Evolutionary conservation across 1,284 basidiomycete species (phyloP).

Genomic region (Cryptococcus hybrid): DNA sequence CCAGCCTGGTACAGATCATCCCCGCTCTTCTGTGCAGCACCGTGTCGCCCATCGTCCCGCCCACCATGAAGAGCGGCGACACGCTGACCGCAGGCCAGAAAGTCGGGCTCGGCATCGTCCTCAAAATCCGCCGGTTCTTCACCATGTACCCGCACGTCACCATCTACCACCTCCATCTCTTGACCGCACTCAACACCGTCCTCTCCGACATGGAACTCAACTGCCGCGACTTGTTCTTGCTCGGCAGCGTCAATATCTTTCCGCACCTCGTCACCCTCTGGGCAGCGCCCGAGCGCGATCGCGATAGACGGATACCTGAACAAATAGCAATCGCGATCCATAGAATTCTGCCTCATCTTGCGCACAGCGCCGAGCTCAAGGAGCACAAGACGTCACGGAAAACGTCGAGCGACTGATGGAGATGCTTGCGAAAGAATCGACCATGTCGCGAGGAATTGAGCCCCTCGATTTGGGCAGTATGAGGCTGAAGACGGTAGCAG

Average conservation of each 20-base stretch:
- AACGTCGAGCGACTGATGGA: constrained; percentile 55
- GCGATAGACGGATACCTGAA: constrained; percentile 64
- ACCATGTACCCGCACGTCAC: constrained; percentile 61
- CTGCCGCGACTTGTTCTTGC: constrained; percentile 57
- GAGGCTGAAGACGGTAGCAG: constrained; percentile 18
- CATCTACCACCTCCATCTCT: constrained; percentile 69
- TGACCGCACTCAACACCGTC: constrained; percentile 65
- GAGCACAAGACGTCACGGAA: constrained; percentile 46
- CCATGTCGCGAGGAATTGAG: constrained; percentile 59
- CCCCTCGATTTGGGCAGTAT: constrained; percentile 55
- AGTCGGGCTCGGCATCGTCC: constrained; percentile 59
- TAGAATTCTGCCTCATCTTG: constrained; percentile 68
- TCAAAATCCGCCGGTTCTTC: constrained; percentile 66
- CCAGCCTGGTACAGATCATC: constrained; percentile 55
- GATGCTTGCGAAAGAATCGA: constrained; percentile 61
- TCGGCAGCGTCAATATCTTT: constrained; percentile 64
- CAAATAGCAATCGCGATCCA: constrained; percentile 62
- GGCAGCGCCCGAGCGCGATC: constrained; percentile 56
- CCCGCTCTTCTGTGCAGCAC: constrained; percentile 62
- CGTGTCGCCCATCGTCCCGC: constrained; percentile 33
- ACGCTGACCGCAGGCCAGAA: constrained; percentile 16
- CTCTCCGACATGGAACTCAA: constrained; percentile 74
- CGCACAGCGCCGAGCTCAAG: constrained; percentile 34
- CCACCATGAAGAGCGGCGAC: constrained; percentile 5
- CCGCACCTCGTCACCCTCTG: constrained; percentile 65